These are phyloP conservation scores for Periglandula ipomoeae DNA, from an alignment of 2,329 filamentous ascomycete species.

Conservation along the genomic window DNA sequence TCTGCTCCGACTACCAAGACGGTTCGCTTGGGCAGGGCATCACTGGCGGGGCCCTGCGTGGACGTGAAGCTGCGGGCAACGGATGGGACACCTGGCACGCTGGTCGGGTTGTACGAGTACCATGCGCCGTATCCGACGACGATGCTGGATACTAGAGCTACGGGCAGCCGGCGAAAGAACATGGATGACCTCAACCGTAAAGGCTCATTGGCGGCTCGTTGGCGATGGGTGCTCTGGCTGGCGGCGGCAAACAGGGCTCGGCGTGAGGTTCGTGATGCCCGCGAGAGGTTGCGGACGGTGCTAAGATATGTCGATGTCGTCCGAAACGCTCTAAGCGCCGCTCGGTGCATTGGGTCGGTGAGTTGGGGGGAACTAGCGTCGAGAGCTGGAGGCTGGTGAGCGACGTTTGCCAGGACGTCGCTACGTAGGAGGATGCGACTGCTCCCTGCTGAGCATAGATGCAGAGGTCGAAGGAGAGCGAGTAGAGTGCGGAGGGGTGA, in stretches of 20 bases:
- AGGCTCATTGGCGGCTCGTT: constrained; percentile 37
- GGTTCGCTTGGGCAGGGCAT: constrained; percentile 45
- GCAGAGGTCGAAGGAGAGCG: neutral
- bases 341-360: constrained; percentile 59
- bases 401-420: neutral
- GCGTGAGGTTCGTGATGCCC: constrained; percentile 25
- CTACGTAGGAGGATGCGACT: neutral
- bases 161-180: constrained; percentile 60
- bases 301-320: constrained; percentile 57
- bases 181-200: constrained; percentile 62
- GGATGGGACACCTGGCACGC: constrained; percentile 21
- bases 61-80: constrained; percentile 34
- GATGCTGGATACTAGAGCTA: constrained; percentile 59
- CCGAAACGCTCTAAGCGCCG: constrained; percentile 57
- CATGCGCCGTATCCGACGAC: constrained; percentile 65
- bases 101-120: constrained; percentile 54
- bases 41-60: constrained; percentile 24
- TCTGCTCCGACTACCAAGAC: constrained; percentile 86
- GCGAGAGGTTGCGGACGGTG: constrained; percentile 48
- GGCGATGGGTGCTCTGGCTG: constrained; percentile 13
- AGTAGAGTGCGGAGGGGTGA: neutral
- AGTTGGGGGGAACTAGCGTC: neutral
- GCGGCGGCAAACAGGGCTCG: constrained; percentile 28
- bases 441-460: neutral
- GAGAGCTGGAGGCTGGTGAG: neutral